Conservation (phyloP, 345 rosid genomes). For the Firmiana major region DNA sequence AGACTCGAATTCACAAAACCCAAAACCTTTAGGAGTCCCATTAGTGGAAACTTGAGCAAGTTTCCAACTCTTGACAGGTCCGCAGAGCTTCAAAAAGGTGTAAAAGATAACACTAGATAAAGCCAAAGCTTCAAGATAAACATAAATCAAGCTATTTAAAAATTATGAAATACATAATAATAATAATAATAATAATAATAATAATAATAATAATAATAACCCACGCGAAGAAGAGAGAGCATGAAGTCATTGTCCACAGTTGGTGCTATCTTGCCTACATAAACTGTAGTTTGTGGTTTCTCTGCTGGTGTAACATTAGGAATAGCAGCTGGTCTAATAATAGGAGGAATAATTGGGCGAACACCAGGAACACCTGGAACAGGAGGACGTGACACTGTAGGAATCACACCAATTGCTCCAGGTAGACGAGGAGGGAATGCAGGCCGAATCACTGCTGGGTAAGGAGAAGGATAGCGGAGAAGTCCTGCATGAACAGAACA, state of each 20-base stretch:
- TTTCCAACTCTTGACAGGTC: constrained; percentile 89
- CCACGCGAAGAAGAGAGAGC: constrained; percentile 74
- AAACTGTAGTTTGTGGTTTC: constrained; percentile 93
- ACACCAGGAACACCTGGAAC: constrained; percentile 65
- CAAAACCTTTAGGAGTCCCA: constrained; percentile 85
- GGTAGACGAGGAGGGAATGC: constrained; percentile 78
- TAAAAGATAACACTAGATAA: not conserved
- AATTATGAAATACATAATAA: not conserved
- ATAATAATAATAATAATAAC: constrained; percentile 9
- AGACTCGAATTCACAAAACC: constrained; percentile 92
- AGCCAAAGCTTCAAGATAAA: not conserved
- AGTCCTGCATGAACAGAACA: constrained; percentile 63
- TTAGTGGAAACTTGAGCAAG: constrained; percentile 78
- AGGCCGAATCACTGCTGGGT: constrained; percentile 75
- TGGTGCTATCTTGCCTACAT: constrained; percentile 91
- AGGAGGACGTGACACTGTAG: constrained; percentile 59
- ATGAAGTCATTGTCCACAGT: constrained; percentile 86
- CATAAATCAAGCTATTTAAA: constrained; percentile 3
- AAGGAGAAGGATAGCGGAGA: constrained; percentile 71
- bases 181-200: not conserved
- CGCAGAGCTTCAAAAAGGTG: constrained; percentile 63
- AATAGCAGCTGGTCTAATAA: constrained; percentile 62
- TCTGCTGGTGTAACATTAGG: constrained; percentile 70
- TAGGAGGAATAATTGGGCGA: constrained; percentile 65
- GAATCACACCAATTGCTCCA: constrained; percentile 58